phyloP scores from a whole-genome alignment of 1,284 basidiomycete genomes.

The Cryptococcus floricola region DNA sequence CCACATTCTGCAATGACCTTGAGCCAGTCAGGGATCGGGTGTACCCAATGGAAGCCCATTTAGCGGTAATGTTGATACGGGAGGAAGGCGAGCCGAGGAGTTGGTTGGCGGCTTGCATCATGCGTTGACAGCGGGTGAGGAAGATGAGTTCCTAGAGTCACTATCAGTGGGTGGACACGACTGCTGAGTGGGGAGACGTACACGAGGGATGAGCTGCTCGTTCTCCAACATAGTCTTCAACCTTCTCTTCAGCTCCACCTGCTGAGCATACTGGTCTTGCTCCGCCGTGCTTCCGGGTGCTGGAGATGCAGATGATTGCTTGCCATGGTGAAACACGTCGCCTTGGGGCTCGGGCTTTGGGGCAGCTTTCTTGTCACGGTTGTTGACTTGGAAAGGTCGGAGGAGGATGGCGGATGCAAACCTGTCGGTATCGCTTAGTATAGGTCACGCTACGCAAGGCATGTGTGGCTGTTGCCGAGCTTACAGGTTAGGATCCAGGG shows the following conservation, averaged over 20 bases:
- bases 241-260: constrained; percentile 51
- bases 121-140: constrained; percentile 75
- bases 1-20: constrained; percentile 43
- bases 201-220: constrained; percentile 52
- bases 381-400: constrained; percentile 39
- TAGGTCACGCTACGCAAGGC: not conserved
- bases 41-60: constrained; percentile 52
- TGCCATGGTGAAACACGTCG: too few species aligned
- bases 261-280: constrained; percentile 44
- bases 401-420: constrained; percentile 49
- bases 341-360: not conserved
- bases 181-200: constrained; percentile 17
- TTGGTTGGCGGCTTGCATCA: constrained; percentile 55
- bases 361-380: constrained; percentile 17
- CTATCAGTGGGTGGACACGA: not conserved
- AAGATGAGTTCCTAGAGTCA: constrained; percentile 71
- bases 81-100: constrained; percentile 78
- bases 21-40: constrained; percentile 56
- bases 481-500: constrained; percentile 62
- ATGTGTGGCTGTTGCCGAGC: not conserved
- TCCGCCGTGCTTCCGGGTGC: constrained; percentile 3
- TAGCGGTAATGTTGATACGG: constrained; percentile 76
- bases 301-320: not conserved
- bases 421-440: constrained; percentile 16
- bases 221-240: constrained; percentile 53